phyloP scores from a whole-genome alignment of 768 basidiomycete genomes.

The Collybia sordida region DNA sequence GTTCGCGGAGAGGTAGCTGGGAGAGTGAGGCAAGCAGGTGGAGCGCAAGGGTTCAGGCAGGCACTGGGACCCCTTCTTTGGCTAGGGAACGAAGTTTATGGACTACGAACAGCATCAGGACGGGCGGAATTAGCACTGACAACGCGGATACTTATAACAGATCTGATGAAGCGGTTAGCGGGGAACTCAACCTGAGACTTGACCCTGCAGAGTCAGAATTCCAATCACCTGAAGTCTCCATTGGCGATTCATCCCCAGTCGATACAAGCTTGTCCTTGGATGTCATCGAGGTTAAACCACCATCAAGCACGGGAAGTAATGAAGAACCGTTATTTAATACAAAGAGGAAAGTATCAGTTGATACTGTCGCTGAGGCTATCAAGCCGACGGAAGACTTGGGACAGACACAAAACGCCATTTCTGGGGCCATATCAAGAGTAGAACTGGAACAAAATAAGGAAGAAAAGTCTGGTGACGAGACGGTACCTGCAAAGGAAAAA shows the following conservation, averaged over 20 bases:
- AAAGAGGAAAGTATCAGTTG: slow-evolving; percentile 10
- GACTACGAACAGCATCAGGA: slow-evolving; percentile 60
- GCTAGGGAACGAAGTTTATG: slow-evolving; percentile 57
- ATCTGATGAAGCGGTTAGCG: slow-evolving; percentile 22
- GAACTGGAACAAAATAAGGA: too few relatives aligned
- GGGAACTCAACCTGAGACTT: slow-evolving; percentile 13
- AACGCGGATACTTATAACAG: slow-evolving; percentile 31
- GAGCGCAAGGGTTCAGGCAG: slow-evolving; percentile 69
- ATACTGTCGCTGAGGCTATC: slow-evolving; percentile 4
- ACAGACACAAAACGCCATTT: too few relatives aligned
- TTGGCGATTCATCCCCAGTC: too few relatives aligned
- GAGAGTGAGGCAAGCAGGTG: slow-evolving; percentile 87
- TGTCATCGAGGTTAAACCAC: slow-evolving; percentile 5
- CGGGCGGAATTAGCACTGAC: slow-evolving; percentile 55
- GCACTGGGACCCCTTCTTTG: slow-evolving; percentile 44
- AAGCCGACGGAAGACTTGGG: too few relatives aligned
- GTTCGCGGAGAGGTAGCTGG: slow-evolving; percentile 88
- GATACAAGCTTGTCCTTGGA: too few relatives aligned
- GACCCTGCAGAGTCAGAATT: not conserved
- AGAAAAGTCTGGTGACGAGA: too few relatives aligned
- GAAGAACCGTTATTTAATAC: slow-evolving; percentile 2
- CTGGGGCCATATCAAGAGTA: too few relatives aligned
- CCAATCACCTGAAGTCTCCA: not conserved
- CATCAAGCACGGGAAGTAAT: not conserved
- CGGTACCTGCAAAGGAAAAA: too few relatives aligned